These are phyloP conservation scores for Aureobasidium sp. DNA, from an alignment of 2,329 filamentous ascomycete species.

Conservation along the genomic window DNA sequence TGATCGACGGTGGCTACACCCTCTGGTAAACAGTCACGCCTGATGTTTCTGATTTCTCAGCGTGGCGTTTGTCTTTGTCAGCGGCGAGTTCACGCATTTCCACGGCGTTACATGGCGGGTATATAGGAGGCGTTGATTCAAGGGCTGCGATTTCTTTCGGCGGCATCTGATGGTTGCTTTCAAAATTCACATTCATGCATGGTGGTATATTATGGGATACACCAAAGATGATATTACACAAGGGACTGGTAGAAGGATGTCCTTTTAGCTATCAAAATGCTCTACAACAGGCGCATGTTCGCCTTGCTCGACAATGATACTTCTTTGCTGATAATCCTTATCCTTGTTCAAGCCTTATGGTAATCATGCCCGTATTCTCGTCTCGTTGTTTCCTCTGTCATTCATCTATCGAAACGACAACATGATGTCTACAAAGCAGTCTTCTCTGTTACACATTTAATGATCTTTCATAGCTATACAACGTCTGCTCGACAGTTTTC, in stretches of 20 bases:
- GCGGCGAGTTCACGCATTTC: slow-evolving; percentile 5
- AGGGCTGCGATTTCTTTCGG: neutral
- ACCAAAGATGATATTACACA: neutral
- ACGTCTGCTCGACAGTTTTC: neutral
- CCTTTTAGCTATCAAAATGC: neutral
- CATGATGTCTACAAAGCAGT: too few species aligned
- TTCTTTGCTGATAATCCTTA: neutral
- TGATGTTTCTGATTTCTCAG: neutral
- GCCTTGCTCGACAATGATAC: neutral
- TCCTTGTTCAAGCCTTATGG: neutral
- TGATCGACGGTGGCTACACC: slow-evolving; percentile 65
- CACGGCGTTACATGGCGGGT: slow-evolving; percentile 7
- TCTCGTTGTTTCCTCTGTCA: neutral
- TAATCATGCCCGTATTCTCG: too few species aligned
- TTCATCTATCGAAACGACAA: too few species aligned
- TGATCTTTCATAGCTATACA: neutral
- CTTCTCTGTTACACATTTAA: neutral
- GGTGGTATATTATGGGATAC: neutral
- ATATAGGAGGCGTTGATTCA: slow-evolving; percentile 13
- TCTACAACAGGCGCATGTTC: neutral
- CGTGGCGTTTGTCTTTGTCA: slow-evolving; percentile 4
- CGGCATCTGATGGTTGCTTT: neutral
- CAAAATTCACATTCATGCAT: neutral
- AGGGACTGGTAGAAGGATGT: neutral
- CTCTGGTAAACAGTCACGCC: slow-evolving; percentile 36